These are phyloP conservation scores for Rutstroemia sp. DNA, from an alignment of 2,329 filamentous ascomycete genomes.

Conservation along the genomic window DNA sequence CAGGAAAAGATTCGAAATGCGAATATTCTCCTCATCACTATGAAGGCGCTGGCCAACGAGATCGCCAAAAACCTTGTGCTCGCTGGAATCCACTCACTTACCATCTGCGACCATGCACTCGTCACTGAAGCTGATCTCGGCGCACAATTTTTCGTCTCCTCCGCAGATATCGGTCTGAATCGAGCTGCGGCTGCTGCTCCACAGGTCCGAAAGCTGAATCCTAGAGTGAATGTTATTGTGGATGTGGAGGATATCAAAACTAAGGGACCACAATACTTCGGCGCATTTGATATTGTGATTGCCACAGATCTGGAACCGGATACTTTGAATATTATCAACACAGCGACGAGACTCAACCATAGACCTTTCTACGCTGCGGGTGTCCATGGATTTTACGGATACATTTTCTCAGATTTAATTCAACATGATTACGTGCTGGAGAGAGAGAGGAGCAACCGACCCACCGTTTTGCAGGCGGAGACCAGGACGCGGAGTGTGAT, in stretches of 20 bases:
- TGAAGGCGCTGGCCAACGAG: constrained; percentile 85
- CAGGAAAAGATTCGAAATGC: constrained; percentile 88
- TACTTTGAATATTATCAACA: constrained; percentile 73
- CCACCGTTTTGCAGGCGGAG: constrained; percentile 55
- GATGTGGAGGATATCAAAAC: constrained; percentile 60
- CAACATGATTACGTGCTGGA: constrained; percentile 85
- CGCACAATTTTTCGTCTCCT: constrained; percentile 71
- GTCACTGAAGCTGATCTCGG: constrained; percentile 77
- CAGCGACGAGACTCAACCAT: constrained; percentile 69
- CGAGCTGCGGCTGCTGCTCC: constrained; percentile 72
- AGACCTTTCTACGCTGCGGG: constrained; percentile 84
- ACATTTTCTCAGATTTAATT: constrained; percentile 89
- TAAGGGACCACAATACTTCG: constrained; percentile 69
- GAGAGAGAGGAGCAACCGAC: constrained; percentile 70
- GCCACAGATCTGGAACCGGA: constrained; percentile 78
- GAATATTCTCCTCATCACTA: constrained; percentile 80
- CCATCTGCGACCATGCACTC: constrained; percentile 70
- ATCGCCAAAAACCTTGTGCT: constrained; percentile 96
- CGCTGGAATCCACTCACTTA: constrained; percentile 84
- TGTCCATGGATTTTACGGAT: constrained; percentile 86
- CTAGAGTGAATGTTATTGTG: constrained; percentile 69
- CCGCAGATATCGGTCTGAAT: constrained; percentile 68
- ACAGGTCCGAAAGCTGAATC: constrained; percentile 82
- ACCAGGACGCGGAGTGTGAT: constrained; percentile 71
- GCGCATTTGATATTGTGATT: constrained; percentile 75